phyloP scores from a whole-genome alignment of 305 asterid genomes.

The Euphrasia arctica region DNA sequence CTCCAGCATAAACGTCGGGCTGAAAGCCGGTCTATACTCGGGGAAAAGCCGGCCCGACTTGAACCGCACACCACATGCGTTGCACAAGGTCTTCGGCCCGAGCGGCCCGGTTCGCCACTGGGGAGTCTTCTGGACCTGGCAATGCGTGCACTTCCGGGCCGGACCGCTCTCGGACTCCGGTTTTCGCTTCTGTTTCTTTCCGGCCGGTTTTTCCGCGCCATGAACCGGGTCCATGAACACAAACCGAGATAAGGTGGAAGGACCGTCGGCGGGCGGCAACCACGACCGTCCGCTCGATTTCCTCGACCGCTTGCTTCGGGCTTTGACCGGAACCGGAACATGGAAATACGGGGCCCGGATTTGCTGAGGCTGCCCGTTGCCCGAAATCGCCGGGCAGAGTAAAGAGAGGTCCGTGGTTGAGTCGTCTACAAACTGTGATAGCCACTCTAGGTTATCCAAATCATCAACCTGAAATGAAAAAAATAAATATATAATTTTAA shows the following conservation, averaged over 20 bases:
- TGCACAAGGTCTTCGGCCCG: slow-evolving; percentile 90
- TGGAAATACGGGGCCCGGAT: slow-evolving; percentile 37
- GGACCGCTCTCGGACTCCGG: slow-evolving; percentile 43
- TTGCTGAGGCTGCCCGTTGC: slow-evolving; percentile 37
- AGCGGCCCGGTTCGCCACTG: slow-evolving; percentile 98
- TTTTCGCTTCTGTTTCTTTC: slow-evolving; percentile 60
- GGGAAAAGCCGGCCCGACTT: slow-evolving; percentile 92
- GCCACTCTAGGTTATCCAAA: slow-evolving; percentile 91
- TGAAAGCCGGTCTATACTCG: slow-evolving; percentile 94
- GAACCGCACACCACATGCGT: slow-evolving; percentile 96
- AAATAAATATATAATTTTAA: not conserved
- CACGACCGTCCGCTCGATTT: slow-evolving; percentile 40
- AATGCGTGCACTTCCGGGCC: slow-evolving; percentile 83
- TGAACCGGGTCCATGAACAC: slow-evolving; percentile 39
- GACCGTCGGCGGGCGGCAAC: slow-evolving; percentile 39
- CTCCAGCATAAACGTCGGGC: slow-evolving; percentile 83
- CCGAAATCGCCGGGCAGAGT: slow-evolving; percentile 35
- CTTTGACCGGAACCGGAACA: slow-evolving; percentile 48
- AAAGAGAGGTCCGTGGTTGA: slow-evolving; percentile 56
- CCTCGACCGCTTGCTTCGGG: slow-evolving; percentile 62
- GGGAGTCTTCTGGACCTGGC: slow-evolving; percentile 94
- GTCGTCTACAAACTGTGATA: slow-evolving; percentile 88
- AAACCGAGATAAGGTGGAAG: slow-evolving; percentile 41
- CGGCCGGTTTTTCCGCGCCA: slow-evolving; percentile 53
- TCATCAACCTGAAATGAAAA: slow-evolving; percentile 58